phyloP scores from a whole-genome alignment of 345 rosid species.

The Ceriops zippeliana region DNA sequence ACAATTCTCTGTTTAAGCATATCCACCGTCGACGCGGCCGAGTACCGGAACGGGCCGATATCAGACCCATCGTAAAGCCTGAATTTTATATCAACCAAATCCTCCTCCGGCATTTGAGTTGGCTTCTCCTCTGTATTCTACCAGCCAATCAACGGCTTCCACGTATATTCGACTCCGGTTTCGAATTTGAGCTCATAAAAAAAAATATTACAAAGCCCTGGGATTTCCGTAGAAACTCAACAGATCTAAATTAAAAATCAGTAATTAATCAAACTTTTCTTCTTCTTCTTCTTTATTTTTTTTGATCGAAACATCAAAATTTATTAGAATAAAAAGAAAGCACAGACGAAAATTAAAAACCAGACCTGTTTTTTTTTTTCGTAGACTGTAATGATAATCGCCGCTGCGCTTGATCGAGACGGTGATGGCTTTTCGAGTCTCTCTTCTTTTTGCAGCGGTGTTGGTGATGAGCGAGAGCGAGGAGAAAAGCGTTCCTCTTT shows the following conservation, averaged over 20 bases:
- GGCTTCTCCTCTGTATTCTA: constrained; percentile 18
- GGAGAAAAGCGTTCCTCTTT: no score
- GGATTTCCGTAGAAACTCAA: constrained; percentile 10
- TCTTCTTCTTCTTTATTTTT: not conserved
- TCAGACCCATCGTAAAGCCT: constrained; percentile 91
- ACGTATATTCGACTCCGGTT: not conserved
- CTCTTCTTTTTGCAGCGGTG: no score
- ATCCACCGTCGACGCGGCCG: constrained; percentile 76
- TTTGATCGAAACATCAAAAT: not conserved
- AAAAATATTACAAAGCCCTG: constrained; percentile 21
- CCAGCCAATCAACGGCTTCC: constrained; percentile 21
- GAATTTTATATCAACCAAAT: constrained; percentile 74
- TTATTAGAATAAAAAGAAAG: not conserved
- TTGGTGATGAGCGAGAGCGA: no score
- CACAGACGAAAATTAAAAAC: constrained; percentile 2
- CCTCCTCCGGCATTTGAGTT: constrained; percentile 80
- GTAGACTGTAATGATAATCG: no score
- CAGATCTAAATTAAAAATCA: not conserved
- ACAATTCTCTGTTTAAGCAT: constrained; percentile 84
- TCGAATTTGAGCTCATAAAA: constrained; percentile 13
- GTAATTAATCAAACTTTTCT: not conserved
- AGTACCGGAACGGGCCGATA: constrained; percentile 85
- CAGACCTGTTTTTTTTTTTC: no score
- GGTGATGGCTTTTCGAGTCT: no score
- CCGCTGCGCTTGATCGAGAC: no score